Base-by-base conservation (phyloP, 345 rosid species). In the Euphorbia peplus region DNA sequence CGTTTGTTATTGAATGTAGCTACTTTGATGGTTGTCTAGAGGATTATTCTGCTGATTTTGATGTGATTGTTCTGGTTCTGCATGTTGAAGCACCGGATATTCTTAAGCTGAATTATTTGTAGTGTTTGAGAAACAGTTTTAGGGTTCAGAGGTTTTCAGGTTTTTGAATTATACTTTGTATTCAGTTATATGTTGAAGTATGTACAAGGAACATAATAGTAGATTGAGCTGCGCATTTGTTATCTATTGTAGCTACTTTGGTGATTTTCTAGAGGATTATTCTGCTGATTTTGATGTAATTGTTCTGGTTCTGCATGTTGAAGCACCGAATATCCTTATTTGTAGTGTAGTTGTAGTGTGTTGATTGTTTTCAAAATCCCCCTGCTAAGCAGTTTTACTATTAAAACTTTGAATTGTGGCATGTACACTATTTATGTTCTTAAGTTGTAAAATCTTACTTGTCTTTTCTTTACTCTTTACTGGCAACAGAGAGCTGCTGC, bases 401-500 rank as follows among this genome's bases (percentile, higher is more conserved):
- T n/a, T 56, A 37, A 35, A 59, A 8, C 1, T 46, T 59, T 59
- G 0, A 32, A n/a, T 59, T 70, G 18, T 78, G 25, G 28, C 48
- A 25, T 52, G 10, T 46, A 22, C 50, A 24, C 39, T 5, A 10
- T 53, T 22, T 46, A 32, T 44, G 56, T 24, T 44, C 53, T 35
- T 7, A 0, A 24, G 9, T 3, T 66, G 21, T 19, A 51, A 50
- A 60, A 37, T 71, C 46, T 39, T 1, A 37, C 4, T 39, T 26
- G 37, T 66, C 30, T 66, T 60, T 60, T 48, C 29, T 39, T 58
- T 58, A 16, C 42, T 4, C 24, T 73, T 24, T 32, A 54, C 48
- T 62, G 79, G 66, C 63, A 37, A 39, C 78, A 95, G 99, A 95
- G 99, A 73, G 84, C 92, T 28, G 92, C 96, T 54, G 99, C 99